Conservation (phyloP, 2,329 filamentous ascomycete species). For the Colletotrichum viniferum region DNA sequence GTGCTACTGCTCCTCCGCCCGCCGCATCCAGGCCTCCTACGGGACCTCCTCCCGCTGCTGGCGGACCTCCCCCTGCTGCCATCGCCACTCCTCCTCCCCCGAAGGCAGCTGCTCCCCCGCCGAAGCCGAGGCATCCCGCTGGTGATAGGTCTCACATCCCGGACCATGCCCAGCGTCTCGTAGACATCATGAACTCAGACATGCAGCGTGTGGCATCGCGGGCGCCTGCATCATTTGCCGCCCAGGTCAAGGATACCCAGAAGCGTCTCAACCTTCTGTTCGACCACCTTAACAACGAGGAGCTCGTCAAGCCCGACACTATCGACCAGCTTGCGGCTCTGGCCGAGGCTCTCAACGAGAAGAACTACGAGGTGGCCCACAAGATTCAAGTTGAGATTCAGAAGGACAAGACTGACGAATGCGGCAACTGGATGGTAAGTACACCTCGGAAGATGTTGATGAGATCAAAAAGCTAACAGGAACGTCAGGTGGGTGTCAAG, state of each 20-base stretch:
- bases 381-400: slow-evolving; percentile 77
- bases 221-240: slow-evolving; percentile 84
- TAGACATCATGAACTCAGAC: slow-evolving; percentile 80
- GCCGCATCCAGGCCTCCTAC: slow-evolving; percentile 40
- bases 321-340: slow-evolving; percentile 69
- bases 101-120: slow-evolving; percentile 51
- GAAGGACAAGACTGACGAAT: slow-evolving; percentile 78
- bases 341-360: slow-evolving; percentile 68
- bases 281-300: slow-evolving; percentile 95
- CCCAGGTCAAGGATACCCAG: slow-evolving; percentile 91
- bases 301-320: slow-evolving; percentile 82
- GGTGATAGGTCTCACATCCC: slow-evolving; percentile 94
- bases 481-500: slow-evolving; percentile 71
- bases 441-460: not conserved
- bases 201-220: slow-evolving; percentile 88
- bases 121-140: slow-evolving; percentile 73
- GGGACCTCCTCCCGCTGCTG: slow-evolving; percentile 46
- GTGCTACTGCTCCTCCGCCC: slow-evolving; percentile 18
- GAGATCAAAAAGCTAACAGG: slow-evolving; percentile 41
- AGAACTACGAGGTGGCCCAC: slow-evolving; percentile 71
- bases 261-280: slow-evolving; percentile 94
- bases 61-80: slow-evolving; percentile 27
- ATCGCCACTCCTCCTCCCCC: slow-evolving; percentile 52
- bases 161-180: slow-evolving; percentile 73
- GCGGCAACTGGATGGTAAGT: slow-evolving; percentile 86